These are phyloP conservation scores for Physcomitrium patens DNA, from an alignment of 225 moss, liverwort and hornwort genomes.

Conservation along the genomic window DNA sequence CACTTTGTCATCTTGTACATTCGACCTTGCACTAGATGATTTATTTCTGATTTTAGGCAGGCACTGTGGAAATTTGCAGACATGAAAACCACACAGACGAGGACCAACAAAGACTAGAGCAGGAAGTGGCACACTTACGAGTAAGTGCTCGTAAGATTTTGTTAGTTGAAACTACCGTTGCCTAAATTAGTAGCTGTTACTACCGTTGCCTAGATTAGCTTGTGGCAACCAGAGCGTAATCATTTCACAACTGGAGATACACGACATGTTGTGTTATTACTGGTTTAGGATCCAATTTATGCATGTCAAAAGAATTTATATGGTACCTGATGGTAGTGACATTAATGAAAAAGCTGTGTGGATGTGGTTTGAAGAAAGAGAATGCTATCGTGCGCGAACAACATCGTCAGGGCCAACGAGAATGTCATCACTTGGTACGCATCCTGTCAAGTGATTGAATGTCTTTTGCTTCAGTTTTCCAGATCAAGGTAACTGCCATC, in stretches of 20 bases:
- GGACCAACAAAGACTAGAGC: conserved; percentile 38
- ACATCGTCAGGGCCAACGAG: conserved; percentile 78
- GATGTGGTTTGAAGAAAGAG: conserved; percentile 46
- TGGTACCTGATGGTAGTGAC: neutral
- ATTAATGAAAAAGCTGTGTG: conserved; percentile 4
- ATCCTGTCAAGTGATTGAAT: neutral
- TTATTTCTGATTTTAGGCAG: conserved; percentile 9
- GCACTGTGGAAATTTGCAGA: conserved; percentile 33
- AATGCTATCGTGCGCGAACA: conserved; percentile 60
- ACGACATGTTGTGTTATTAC: neutral
- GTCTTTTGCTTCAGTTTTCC: neutral
- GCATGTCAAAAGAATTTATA: neutral
- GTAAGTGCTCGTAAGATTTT: conserved; percentile 27
- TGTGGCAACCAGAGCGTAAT: neutral
- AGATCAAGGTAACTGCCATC: neutral
- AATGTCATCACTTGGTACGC: conserved; percentile 75
- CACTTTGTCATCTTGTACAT: no score
- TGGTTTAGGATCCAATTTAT: neutral
- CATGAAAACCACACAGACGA: conserved; percentile 46
- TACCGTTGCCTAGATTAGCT: neutral
- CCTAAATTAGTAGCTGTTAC: no score
- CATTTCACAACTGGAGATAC: neutral
- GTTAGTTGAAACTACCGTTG: neutral
- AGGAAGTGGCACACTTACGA: conserved; percentile 40
- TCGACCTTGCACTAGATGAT: no score